phyloP scores from a whole-genome alignment of 768 basidiomycete species.

The Xerocomus brunneocitrinus region DNA sequence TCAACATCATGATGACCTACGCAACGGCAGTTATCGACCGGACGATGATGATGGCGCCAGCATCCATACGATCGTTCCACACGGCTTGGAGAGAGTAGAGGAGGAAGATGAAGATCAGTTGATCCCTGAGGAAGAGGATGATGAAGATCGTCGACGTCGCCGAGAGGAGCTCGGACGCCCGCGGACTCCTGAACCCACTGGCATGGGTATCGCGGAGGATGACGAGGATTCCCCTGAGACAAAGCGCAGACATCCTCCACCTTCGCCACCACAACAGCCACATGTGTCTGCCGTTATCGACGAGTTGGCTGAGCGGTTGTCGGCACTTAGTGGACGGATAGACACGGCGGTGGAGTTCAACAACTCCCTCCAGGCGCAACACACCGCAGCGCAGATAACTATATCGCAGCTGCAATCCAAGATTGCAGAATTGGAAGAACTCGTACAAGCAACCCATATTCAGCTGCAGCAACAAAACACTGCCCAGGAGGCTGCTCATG shows the following conservation, averaged over 20 bases:
- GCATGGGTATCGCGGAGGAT: slow-evolving; percentile 47
- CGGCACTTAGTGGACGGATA: slow-evolving; percentile 63
- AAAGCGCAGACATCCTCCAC: slow-evolving; percentile 16
- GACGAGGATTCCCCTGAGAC: slow-evolving; percentile 36
- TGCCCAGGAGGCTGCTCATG: slow-evolving; percentile 33
- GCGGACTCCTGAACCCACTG: slow-evolving; percentile 75
- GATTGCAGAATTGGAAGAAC: slow-evolving; percentile 60
- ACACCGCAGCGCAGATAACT: slow-evolving; percentile 69
- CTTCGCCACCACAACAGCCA: slow-evolving; percentile 14
- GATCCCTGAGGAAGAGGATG: slow-evolving; percentile 36
- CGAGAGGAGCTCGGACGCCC: slow-evolving; percentile 65
- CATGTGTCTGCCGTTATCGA: slow-evolving; percentile 39
- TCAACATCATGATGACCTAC: slow-evolving; percentile 13
- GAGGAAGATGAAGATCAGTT: slow-evolving; percentile 69
- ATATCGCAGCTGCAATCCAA: slow-evolving; percentile 67
- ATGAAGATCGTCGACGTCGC: slow-evolving; percentile 43
- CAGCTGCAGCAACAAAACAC: slow-evolving; percentile 38
- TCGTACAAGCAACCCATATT: slow-evolving; percentile 48
- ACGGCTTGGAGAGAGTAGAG: slow-evolving; percentile 65
- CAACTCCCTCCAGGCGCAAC: slow-evolving; percentile 69
- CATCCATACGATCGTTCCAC: slow-evolving; percentile 64
- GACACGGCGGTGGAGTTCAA: slow-evolving; percentile 73
- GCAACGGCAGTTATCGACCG: slow-evolving; percentile 25
- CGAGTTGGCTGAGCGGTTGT: slow-evolving; percentile 60
- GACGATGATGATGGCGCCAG: slow-evolving; percentile 73